These are phyloP conservation scores for Mychonastes homosphaera DNA, from an alignment of 139 green algal species.

Conservation along the genomic window DNA sequence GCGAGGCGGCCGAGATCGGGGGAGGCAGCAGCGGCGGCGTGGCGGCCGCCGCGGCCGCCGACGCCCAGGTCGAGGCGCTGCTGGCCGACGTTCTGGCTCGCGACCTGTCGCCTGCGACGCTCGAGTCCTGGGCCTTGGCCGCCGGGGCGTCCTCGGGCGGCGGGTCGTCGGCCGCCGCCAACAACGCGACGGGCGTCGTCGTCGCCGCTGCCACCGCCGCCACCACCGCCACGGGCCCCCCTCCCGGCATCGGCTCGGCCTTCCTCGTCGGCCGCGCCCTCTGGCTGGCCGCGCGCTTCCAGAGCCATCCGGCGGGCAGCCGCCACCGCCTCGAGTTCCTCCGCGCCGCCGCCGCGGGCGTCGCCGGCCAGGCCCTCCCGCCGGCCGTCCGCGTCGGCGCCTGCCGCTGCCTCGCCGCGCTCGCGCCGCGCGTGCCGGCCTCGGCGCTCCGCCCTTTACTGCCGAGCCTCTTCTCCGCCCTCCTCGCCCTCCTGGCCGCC, in stretches of 20 bases:
- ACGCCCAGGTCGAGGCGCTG: background rate
- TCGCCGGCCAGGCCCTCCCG: background rate
- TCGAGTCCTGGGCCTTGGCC: background rate
- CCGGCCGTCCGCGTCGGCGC: slow-evolving; percentile 35
- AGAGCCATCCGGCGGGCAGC: background rate
- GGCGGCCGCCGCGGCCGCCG: background rate
- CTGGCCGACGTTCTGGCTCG: background rate
- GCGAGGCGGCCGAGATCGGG: background rate
- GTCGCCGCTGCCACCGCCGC: slow-evolving; percentile 3
- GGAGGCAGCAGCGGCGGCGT: background rate
- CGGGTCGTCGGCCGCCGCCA: background rate
- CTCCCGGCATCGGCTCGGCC: too few relatives aligned
- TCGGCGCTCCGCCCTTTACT: slow-evolving; percentile 16
- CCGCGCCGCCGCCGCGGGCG: background rate
- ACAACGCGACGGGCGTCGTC: too few relatives aligned
- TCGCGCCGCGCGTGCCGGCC: background rate
- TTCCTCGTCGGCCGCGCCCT: slow-evolving; percentile 59
- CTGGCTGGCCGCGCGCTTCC: slow-evolving; percentile 42
- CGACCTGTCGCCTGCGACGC: background rate
- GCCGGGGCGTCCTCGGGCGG: background rate
- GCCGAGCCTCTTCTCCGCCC: slow-evolving; percentile 29
- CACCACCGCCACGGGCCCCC: slow-evolving; percentile 3
- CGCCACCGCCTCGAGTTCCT: background rate
- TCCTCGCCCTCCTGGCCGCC: slow-evolving; percentile 30
- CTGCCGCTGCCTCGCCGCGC: slow-evolving; percentile 29